Conservation (phyloP, 2,329 filamentous ascomycete species). For the Trichoderma aggressivum region DNA sequence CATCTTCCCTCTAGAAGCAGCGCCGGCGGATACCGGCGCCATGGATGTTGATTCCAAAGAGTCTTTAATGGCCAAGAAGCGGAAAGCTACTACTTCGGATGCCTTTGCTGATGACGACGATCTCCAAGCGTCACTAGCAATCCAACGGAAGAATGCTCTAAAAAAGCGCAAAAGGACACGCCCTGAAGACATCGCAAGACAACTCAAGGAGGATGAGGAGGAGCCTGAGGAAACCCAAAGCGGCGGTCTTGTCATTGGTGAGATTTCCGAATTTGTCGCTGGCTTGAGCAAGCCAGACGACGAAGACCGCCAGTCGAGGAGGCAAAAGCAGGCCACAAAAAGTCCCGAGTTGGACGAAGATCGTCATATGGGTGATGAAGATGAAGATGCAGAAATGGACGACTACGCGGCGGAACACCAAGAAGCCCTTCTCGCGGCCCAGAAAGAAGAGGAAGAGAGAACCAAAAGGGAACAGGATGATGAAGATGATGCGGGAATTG, state of each 20-base stretch:
- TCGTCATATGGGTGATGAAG: constrained; percentile 43
- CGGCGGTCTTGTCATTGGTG: constrained; percentile 82
- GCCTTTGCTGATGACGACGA: constrained; percentile 89
- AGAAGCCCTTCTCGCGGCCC: not conserved
- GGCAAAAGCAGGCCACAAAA: constrained; percentile 33
- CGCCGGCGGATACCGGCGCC: constrained; percentile 40
- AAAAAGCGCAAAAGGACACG: constrained; percentile 88
- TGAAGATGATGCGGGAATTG: constrained; percentile 61
- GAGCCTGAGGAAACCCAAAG: constrained; percentile 36
- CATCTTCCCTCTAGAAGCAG: constrained; percentile 46
- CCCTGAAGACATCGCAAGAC: constrained; percentile 81
- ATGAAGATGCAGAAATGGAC: constrained; percentile 34
- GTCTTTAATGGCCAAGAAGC: constrained; percentile 53
- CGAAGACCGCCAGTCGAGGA: constrained; percentile 52
- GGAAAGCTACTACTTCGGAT: constrained; percentile 61
- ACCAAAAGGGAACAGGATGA: constrained; percentile 34
- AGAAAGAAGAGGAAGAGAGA: constrained; percentile 34
- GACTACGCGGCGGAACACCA: constrained; percentile 34
- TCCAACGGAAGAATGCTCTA: constrained; percentile 76
- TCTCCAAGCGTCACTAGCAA: constrained; percentile 77
- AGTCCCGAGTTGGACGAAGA: constrained; percentile 39
- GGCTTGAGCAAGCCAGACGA: constrained; percentile 69
- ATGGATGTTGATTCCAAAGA: constrained; percentile 77
- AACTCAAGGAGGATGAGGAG: constrained; percentile 63
- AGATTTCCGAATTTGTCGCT: constrained; percentile 91